phyloP scores from a whole-genome alignment of 2,329 filamentous ascomycete genomes.

The Talaromyces marneffei region DNA sequence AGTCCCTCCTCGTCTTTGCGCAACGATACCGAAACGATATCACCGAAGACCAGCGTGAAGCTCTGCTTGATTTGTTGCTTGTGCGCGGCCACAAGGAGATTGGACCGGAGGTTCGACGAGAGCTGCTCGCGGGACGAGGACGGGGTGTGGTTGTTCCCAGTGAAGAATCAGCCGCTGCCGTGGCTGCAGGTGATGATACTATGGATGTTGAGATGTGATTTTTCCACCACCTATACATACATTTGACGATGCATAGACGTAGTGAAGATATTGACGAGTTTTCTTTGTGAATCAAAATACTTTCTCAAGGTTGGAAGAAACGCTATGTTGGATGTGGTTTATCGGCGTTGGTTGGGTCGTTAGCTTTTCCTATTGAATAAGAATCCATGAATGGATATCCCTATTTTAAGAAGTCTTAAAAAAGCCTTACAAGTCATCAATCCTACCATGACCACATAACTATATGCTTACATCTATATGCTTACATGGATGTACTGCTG shows the following conservation, averaged over 20 bases:
- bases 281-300: conserved; percentile 9
- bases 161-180: conserved; percentile 50
- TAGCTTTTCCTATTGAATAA: not conserved
- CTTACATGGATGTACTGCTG: no score
- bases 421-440: no score
- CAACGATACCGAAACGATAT: conserved; percentile 94
- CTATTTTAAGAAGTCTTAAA: not conserved
- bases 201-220: conserved; percentile 62
- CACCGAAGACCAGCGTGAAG: conserved; percentile 89
- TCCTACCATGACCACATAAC: not conserved
- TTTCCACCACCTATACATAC: not conserved
- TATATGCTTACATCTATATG: no score
- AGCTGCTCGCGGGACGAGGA: conserved; percentile 80
- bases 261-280: conserved; percentile 20
- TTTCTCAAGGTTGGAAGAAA: not conserved
- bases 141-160: conserved; percentile 60
- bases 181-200: conserved; percentile 76
- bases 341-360: not conserved
- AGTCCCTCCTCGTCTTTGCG: conserved; percentile 85
- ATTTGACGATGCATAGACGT: not conserved
- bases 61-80: conserved; percentile 77
- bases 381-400: not conserved
- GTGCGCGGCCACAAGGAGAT: conserved; percentile 81
- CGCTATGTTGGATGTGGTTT: conserved; percentile 12
- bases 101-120: conserved; percentile 82